Evolutionary conservation across 2,329 filamentous ascomycete species (phyloP).

Genomic region (Thermomyces lanuginosus): DNA sequence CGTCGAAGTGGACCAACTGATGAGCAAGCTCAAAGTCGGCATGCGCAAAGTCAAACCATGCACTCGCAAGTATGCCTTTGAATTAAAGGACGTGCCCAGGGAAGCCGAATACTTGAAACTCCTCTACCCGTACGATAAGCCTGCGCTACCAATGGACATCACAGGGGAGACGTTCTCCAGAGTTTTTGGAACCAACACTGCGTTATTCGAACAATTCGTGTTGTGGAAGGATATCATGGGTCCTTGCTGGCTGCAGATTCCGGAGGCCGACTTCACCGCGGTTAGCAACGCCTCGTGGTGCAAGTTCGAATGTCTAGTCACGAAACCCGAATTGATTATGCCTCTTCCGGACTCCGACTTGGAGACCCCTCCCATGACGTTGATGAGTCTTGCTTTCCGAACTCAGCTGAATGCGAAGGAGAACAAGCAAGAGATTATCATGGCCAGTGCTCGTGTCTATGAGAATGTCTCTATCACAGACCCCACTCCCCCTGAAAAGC

Average conservation of each 20-base stretch:
- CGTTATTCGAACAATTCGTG: conserved; percentile 94
- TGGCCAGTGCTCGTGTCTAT: conserved; percentile 83
- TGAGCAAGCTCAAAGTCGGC: conserved; percentile 69
- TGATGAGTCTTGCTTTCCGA: conserved; percentile 89
- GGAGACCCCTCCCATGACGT: conserved; percentile 69
- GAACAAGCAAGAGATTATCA: conserved; percentile 90
- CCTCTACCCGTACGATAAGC: conserved; percentile 85
- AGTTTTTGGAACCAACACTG: conserved; percentile 84
- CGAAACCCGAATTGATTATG: conserved; percentile 59
- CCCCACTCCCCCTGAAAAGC: conserved; percentile 71
- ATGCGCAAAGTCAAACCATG: conserved; percentile 91
- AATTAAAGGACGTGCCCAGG: conserved; percentile 69
- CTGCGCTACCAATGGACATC: conserved; percentile 50
- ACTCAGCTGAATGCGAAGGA: conserved; percentile 79
- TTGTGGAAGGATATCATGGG: conserved; percentile 99
- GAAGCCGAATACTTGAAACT: conserved; percentile 87
- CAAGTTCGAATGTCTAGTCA: conserved; percentile 76
- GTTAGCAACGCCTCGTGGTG: conserved; percentile 92
- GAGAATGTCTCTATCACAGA: conserved; percentile 77
- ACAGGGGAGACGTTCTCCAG: conserved; percentile 83
- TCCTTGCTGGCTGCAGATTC: conserved; percentile 88
- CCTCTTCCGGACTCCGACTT: conserved; percentile 60
- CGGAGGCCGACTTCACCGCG: conserved; percentile 64
- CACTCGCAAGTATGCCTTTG: conserved; percentile 87
- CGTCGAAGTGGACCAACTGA: conserved; percentile 69